These are phyloP conservation scores for Calvatia gigantea DNA, from an alignment of 768 basidiomycete genomes.

Conservation along the genomic window DNA sequence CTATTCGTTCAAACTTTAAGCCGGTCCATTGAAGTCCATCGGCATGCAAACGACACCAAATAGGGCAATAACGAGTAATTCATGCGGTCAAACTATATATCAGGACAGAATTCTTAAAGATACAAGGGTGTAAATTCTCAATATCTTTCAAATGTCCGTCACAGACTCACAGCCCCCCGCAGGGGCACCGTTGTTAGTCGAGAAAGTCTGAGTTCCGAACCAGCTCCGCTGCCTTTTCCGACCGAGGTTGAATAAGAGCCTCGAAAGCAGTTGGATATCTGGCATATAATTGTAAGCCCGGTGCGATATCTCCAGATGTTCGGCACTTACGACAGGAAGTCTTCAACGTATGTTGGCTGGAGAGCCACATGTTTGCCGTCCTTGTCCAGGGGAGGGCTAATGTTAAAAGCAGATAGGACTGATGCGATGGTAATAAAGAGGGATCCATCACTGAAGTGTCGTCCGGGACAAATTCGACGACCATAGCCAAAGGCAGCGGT, in stretches of 20 bases:
- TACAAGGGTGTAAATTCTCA: too few relatives aligned
- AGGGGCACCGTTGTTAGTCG: neutral
- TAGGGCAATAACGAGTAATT: too few relatives aligned
- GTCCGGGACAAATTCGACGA: constrained; percentile 22
- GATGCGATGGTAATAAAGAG: constrained; percentile 16
- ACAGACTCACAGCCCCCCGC: too few relatives aligned
- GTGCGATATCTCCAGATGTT: neutral
- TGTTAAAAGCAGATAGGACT: constrained; percentile 16
- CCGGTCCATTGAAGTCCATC: too few relatives aligned
- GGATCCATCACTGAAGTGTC: constrained; percentile 16
- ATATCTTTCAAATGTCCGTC: too few relatives aligned
- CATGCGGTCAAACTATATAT: too few relatives aligned
- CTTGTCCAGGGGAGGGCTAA: constrained; percentile 12
- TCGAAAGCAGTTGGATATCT: constrained; percentile 5
- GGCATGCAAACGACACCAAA: too few relatives aligned
- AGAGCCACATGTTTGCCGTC: constrained; percentile 1
- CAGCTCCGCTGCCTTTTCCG: neutral
- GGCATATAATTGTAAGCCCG: neutral
- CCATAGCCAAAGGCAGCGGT: constrained; percentile 26
- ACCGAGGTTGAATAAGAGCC: neutral
- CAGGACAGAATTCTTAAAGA: too few relatives aligned
- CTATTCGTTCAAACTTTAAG: too few relatives aligned
- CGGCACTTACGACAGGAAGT: neutral
- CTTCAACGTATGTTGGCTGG: neutral
- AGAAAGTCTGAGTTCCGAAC: neutral